Base-by-base conservation (phyloP, 805 yeast genomes). In the Hemisphaericaspora nanyangensis region DNA sequence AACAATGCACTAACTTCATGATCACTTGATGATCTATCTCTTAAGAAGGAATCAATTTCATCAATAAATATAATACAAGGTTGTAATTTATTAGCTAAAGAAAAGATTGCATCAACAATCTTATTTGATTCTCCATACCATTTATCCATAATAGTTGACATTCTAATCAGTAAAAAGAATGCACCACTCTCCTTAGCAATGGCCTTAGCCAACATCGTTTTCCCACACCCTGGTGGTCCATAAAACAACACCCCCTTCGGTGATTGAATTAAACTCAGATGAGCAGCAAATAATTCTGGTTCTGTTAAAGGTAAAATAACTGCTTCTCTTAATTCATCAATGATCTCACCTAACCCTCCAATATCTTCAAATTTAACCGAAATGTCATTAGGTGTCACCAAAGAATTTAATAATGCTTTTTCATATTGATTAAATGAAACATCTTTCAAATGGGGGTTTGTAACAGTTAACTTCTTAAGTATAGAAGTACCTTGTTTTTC, bases 161-260 rank as follows among this genome's bases (percentile, higher is more conserved):
- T 85, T 59, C 95, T 75, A 37, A 91, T 84, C 51, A 90, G 88
- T 35, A 91, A 76, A 63, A 91, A 91, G 50, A 82, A 88, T 0
- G 98, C 98, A 1, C 87, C 88, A 48, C 95, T 82, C 59, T 90
- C 96, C 40, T 79, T 76, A 1, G 98, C 98, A 28, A 91, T 74
- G 0, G 97, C 97, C 61, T 90, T 91, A 7, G 97, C 98, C 50
- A 91, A 69, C 96, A 91, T 87, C 3, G 98, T 91, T 63, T 91
- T 91, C 39, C 98, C 98, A 60, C 97, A 91, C 0, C 98, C 98
- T 0, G 98, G 98, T 3, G 98, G 97, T 0, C 98, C 98, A 55
- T 87, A 82, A 35, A 90, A 71, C 26, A 91, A 65, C 3, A 91
- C 97, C 29, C 99, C 99, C 54, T 87, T 89, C 2, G 99, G 99